phyloP scores from a whole-genome alignment of 257 asterid species.

The Nicotiana knightiana region DNA sequence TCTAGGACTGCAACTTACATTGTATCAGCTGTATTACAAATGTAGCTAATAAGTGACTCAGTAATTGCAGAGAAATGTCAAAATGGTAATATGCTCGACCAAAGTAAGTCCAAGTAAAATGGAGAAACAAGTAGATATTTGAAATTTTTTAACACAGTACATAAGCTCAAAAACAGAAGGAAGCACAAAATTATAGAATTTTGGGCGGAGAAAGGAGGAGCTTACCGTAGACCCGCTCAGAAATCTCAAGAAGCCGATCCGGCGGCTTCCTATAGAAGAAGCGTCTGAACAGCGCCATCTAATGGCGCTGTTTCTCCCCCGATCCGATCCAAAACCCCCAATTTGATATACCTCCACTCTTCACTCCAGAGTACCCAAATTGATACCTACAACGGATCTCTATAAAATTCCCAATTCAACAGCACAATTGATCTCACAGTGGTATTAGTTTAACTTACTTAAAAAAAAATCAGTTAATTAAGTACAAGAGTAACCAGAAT shows the following conservation, averaged over 20 bases:
- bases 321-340: constrained; percentile 56
- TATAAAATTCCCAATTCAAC: constrained; percentile 23
- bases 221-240: constrained; percentile 97
- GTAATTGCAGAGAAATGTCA: not conserved
- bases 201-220: constrained; percentile 7
- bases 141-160: not conserved
- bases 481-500: not conserved
- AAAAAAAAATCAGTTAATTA: not conserved
- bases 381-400: constrained; percentile 38
- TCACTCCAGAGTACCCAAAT: constrained; percentile 24
- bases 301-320: constrained; percentile 84
- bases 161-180: not conserved
- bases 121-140: not conserved
- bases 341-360: not conserved
- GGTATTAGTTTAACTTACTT: not conserved
- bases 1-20: not conserved
- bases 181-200: not conserved
- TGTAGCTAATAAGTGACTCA: not conserved
- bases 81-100: not conserved
- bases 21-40: not conserved
- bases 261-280: constrained; percentile 99
- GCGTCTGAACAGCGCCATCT: constrained; percentile 99
- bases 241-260: constrained; percentile 98
- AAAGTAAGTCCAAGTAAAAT: not conserved
- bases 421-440: not conserved